Evolutionary conservation across 257 asterid species (phyloP).

Genomic region (Petunia secreta): DNA sequence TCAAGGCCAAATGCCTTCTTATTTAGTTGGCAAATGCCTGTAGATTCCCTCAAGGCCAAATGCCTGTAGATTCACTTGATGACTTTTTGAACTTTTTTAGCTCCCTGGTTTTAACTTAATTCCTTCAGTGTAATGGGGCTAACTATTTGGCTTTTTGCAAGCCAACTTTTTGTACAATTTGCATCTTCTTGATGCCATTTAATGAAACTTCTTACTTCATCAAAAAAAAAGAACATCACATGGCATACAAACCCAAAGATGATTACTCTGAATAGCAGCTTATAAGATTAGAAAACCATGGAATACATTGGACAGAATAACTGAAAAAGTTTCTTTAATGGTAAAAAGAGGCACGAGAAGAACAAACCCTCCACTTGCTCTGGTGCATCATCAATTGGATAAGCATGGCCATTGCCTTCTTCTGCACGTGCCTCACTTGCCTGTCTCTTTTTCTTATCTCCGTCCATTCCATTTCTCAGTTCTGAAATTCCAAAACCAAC

Average conservation of each 20-base stretch:
- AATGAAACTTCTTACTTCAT: too few relatives aligned
- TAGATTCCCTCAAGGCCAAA: too few relatives aligned
- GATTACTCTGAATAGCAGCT: background rate
- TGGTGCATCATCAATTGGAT: constrained; percentile 39
- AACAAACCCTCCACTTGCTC: constrained; percentile 62
- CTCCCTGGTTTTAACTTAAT: too few relatives aligned
- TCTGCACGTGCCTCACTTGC: constrained; percentile 50
- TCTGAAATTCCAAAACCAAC: constrained; percentile 51
- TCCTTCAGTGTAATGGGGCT: too few relatives aligned
- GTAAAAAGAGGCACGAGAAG: constrained; percentile 30
- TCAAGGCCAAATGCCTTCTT: too few relatives aligned
- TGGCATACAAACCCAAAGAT: constrained; percentile 14
- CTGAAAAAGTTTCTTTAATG: constrained; percentile 10
- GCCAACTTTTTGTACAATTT: too few relatives aligned
- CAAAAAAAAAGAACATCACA: background rate
- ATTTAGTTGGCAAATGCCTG: too few relatives aligned
- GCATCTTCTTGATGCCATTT: too few relatives aligned
- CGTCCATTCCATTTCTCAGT: constrained; percentile 63
- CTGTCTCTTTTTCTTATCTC: constrained; percentile 46
- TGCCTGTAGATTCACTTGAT: too few relatives aligned
- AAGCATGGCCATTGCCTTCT: constrained; percentile 43
- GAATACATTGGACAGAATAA: background rate
- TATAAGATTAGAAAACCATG: background rate
- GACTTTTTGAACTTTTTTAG: too few relatives aligned
- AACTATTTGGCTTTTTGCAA: too few relatives aligned